Evolutionary conservation across 352 stramenopile species (phyloP).

Genomic region (Globisporangium sylvaticum): DNA sequence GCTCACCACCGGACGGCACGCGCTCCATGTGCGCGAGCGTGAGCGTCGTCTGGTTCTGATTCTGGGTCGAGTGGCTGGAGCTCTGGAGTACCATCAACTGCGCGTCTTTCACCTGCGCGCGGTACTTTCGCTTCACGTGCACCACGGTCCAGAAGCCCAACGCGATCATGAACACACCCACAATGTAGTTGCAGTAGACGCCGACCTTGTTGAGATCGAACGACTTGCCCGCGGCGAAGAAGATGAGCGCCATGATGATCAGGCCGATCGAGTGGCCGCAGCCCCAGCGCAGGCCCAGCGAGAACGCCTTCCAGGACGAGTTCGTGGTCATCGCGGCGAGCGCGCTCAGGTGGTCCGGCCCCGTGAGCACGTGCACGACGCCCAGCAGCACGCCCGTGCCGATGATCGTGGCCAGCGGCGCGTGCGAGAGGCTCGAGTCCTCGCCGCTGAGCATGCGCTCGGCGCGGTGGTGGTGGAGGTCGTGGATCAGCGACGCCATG

Average conservation of each 20-base stretch:
- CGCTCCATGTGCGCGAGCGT: conserved; percentile 13
- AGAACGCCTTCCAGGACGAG: conserved; percentile 78
- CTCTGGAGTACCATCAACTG: not conserved
- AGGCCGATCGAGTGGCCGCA: conserved; percentile 88
- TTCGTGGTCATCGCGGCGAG: conserved; percentile 82
- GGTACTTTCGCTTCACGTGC: conserved; percentile 52
- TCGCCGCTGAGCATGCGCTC: conserved; percentile 17
- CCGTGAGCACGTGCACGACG: conserved; percentile 28
- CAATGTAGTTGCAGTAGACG: conserved; percentile 64
- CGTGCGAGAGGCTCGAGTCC: conserved; percentile 19
- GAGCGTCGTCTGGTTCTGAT: not conserved
- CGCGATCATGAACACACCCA: conserved; percentile 79
- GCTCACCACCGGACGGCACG: not conserved
- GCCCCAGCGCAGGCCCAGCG: conserved; percentile 87
- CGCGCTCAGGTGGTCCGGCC: conserved; percentile 88
- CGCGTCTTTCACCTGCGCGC: conserved; percentile 35
- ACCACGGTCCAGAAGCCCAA: conserved; percentile 55
- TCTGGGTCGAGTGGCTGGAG: not conserved
- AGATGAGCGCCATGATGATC: conserved; percentile 80
- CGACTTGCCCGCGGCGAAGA: conserved; percentile 58
- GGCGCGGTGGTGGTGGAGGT: not conserved
- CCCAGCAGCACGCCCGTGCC: conserved; percentile 20
- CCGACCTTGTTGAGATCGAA: conserved; percentile 51
- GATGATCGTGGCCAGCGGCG: conserved; percentile 21
- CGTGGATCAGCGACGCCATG: not conserved